phyloP scores from a whole-genome alignment of 2,329 filamentous ascomycete genomes.

The Fusarium longipes region DNA sequence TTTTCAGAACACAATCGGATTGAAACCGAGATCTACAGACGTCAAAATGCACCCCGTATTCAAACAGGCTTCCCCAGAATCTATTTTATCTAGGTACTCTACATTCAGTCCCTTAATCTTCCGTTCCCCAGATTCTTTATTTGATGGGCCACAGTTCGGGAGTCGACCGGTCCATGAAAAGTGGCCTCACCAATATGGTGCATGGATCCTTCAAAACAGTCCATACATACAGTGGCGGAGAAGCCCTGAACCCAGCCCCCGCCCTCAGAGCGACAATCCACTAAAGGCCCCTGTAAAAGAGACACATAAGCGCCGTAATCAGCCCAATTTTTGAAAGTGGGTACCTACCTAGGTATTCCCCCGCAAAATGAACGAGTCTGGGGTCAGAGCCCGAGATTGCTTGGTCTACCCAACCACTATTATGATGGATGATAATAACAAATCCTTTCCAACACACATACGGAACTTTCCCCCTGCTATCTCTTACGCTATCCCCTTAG shows the following conservation, averaged over 20 bases:
- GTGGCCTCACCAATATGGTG: conserved; percentile 9
- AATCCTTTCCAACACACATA: not conserved
- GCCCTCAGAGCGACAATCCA: not conserved
- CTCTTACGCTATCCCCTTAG: conserved; percentile 10
- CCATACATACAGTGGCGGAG: conserved; percentile 11
- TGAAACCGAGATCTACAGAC: not conserved
- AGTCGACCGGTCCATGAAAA: conserved; percentile 31
- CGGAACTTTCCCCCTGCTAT: conserved; percentile 14
- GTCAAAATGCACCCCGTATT: conserved; percentile 20
- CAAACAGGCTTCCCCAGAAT: conserved; percentile 38
- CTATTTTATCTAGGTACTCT: conserved; percentile 12
- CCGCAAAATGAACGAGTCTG: conserved; percentile 33
- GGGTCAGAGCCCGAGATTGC: conserved; percentile 27
- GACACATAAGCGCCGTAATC: conserved; percentile 28
- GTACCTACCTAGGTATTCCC: conserved; percentile 26
- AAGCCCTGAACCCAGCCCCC: not conserved
- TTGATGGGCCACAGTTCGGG: conserved; percentile 26
- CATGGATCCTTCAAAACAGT: not conserved
- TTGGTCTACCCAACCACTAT: conserved; percentile 12
- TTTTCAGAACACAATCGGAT: not conserved
- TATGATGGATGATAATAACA: conserved; percentile 2
- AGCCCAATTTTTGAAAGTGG: conserved; percentile 30
- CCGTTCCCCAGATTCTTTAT: conserved; percentile 20
- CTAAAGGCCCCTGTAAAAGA: conserved; percentile 14
- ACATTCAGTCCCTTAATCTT: conserved; percentile 20